These are phyloP conservation scores for Hypoxylon subgilvum DNA, from an alignment of 495 filamentous ascomycete genomes.

Conservation along the genomic window DNA sequence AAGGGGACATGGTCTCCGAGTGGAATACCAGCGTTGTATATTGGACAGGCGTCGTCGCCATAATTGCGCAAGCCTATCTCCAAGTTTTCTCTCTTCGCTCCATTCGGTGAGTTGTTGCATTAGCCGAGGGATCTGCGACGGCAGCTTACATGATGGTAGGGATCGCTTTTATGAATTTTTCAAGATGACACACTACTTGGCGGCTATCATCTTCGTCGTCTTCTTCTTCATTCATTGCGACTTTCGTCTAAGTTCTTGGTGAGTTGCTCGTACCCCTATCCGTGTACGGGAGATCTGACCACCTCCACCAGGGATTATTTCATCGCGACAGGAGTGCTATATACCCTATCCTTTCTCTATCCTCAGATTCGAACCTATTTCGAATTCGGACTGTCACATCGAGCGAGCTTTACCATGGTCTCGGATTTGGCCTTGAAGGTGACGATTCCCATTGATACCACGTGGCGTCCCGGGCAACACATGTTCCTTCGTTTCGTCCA, in stretches of 20 bases:
- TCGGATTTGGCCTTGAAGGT: slow-evolving; percentile 53
- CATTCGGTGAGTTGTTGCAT: slow-evolving; percentile 50
- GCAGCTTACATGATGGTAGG: slow-evolving; percentile 34
- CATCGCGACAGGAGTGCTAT: slow-evolving; percentile 60
- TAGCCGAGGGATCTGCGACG: background rate
- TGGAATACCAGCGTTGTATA: slow-evolving; percentile 56
- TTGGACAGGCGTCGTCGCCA: slow-evolving; percentile 61
- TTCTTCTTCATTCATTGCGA: slow-evolving; percentile 67
- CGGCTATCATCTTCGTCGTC: slow-evolving; percentile 58
- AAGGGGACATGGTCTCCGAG: slow-evolving; percentile 55
- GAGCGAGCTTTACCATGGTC: slow-evolving; percentile 51
- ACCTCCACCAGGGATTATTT: slow-evolving; percentile 60
- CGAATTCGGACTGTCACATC: slow-evolving; percentile 51
- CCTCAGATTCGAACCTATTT: slow-evolving; percentile 53
- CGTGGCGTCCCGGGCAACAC: slow-evolving; percentile 80
- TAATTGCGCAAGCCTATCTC: slow-evolving; percentile 62
- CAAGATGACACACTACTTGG: slow-evolving; percentile 61
- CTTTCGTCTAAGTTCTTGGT: slow-evolving; percentile 62
- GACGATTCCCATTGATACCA: slow-evolving; percentile 57
- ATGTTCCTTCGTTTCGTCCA: slow-evolving; percentile 77
- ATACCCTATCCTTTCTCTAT: slow-evolving; percentile 51
- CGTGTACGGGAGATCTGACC: background rate
- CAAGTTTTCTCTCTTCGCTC: slow-evolving; percentile 57
- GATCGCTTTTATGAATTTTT: slow-evolving; percentile 67
- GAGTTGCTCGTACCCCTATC: slow-evolving; percentile 18